Percentiles rank a stretch among this genome's conserved stretches.
Conservation (phyloP, 495 filamentous ascomycete species). For the Podospora tetraspora region DNA sequence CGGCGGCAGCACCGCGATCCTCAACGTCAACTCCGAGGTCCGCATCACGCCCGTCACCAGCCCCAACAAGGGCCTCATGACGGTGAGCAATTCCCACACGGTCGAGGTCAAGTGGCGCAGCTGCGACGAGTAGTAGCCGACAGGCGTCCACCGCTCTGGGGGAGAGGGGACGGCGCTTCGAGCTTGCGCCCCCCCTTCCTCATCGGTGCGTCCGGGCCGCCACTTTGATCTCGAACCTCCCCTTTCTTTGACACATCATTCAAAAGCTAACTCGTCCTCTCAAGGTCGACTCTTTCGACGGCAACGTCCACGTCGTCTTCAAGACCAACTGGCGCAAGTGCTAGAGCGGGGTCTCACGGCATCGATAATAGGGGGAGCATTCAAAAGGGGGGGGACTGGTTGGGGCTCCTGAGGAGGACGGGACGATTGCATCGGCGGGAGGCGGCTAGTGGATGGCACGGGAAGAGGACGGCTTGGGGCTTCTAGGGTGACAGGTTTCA, state of each 20-base stretch:
- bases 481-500: not conserved
- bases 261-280: no score
- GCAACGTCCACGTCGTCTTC: slow-evolving; percentile 27
- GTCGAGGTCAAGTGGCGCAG: slow-evolving; percentile 17
- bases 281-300: slow-evolving; percentile 31
- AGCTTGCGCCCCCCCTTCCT: no score
- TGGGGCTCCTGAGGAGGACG: not conserved
- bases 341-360: slow-evolving; percentile 7
- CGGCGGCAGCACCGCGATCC: slow-evolving; percentile 27
- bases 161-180: no score
- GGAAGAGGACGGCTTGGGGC: not conserved
- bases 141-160: no score
- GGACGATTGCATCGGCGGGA: not conserved
- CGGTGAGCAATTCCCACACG: slow-evolving; percentile 22
- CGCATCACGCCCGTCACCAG: slow-evolving; percentile 28
- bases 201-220: no score
- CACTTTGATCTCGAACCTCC: no score
- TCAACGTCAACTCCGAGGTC: slow-evolving; percentile 38
- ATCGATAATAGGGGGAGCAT: not conserved
- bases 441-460: not conserved
- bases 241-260: no score
- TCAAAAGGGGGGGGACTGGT: not conserved
- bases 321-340: slow-evolving; percentile 23
- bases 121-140: slow-evolving; percentile 1
- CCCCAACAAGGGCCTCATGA: slow-evolving; percentile 25